Percentiles rank a stretch among this genome's conserved stretches.
phyloP scores from a whole-genome alignment of 352 stramenopile species.

The Aphanomyces euteiches region DNA sequence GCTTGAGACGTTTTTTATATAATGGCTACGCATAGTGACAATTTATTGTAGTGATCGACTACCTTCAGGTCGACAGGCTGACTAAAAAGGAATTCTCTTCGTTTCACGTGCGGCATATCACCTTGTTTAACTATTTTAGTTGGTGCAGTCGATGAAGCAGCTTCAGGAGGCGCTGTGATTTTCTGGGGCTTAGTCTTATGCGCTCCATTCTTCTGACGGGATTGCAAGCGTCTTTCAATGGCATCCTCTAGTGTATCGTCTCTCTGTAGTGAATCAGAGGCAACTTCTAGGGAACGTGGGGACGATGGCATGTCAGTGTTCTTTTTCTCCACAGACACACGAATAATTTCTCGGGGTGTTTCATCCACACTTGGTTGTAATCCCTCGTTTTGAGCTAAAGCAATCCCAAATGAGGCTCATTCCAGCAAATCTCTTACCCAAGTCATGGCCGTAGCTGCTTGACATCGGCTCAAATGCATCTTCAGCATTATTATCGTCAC shows the following conservation, averaged over 20 bases:
- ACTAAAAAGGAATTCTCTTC: slow-evolving; percentile 23
- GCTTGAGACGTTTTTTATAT: slow-evolving; percentile 16
- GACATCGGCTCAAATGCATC: no score
- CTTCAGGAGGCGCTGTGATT: not conserved
- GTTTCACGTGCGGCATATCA: not conserved
- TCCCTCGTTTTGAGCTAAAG: no score
- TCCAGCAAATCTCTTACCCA: no score
- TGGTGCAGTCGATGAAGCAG: not conserved
- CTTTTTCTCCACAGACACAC: no score
- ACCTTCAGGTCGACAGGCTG: slow-evolving; percentile 25
- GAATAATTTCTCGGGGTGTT: no score
- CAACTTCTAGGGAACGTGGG: no score
- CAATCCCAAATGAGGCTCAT: no score
- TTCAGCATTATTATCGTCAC: no score
- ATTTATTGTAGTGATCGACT: not conserved
- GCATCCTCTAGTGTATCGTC: not conserved
- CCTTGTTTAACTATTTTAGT: not conserved
- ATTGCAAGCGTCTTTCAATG: not conserved
- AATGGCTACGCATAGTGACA: slow-evolving; percentile 3
- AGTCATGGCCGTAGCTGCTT: no score
- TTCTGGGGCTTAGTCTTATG: not conserved
- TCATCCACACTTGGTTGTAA: no score
- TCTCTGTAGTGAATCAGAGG: not conserved
- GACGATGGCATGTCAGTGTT: no score
- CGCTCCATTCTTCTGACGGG: not conserved